These are phyloP conservation scores for Alternaria triticina DNA, from an alignment of 2,329 filamentous ascomycete genomes.

Conservation along the genomic window DNA sequence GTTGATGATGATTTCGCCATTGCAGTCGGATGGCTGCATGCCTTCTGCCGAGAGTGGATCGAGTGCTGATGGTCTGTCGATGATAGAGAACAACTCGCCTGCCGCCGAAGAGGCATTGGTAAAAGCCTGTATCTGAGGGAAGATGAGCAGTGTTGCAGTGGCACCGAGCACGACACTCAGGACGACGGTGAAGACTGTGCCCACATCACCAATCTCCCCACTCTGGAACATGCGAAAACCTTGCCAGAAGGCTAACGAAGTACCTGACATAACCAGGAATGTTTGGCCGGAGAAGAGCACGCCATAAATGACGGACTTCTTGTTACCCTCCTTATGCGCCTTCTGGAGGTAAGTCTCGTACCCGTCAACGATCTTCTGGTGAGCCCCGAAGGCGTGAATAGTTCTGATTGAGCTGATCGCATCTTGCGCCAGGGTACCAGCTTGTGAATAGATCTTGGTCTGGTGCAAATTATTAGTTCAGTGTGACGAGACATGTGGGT, in stretches of 20 bases:
- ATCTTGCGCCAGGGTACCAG: background rate
- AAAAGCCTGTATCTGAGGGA: slow-evolving; percentile 17
- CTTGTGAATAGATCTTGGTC: slow-evolving; percentile 12
- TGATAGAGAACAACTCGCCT: slow-evolving; percentile 16
- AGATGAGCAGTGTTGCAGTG: slow-evolving; percentile 46
- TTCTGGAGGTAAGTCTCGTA: slow-evolving; percentile 60
- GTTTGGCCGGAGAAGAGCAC: slow-evolving; percentile 67
- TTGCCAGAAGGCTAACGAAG: slow-evolving; percentile 71
- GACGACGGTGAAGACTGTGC: slow-evolving; percentile 74
- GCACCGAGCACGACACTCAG: slow-evolving; percentile 88
- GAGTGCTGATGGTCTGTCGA: slow-evolving; percentile 14
- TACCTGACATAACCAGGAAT: slow-evolving; percentile 69
- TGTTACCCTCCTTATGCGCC: slow-evolving; percentile 59
- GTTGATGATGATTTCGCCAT: slow-evolving; percentile 68
- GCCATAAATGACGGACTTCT: slow-evolving; percentile 63
- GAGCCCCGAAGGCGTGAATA: slow-evolving; percentile 67
- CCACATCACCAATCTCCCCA: slow-evolving; percentile 56
- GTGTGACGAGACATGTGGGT: background rate
- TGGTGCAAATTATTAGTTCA: background rate
- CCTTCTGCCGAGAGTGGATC: slow-evolving; percentile 18
- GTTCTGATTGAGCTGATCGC: slow-evolving; percentile 9
- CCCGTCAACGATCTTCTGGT: slow-evolving; percentile 61
- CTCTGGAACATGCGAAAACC: slow-evolving; percentile 50
- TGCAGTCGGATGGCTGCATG: slow-evolving; percentile 4
- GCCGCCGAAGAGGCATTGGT: slow-evolving; percentile 21